Conservation (phyloP, 306 rosid genomes). For the Chamaecrista fasciculata region DNA sequence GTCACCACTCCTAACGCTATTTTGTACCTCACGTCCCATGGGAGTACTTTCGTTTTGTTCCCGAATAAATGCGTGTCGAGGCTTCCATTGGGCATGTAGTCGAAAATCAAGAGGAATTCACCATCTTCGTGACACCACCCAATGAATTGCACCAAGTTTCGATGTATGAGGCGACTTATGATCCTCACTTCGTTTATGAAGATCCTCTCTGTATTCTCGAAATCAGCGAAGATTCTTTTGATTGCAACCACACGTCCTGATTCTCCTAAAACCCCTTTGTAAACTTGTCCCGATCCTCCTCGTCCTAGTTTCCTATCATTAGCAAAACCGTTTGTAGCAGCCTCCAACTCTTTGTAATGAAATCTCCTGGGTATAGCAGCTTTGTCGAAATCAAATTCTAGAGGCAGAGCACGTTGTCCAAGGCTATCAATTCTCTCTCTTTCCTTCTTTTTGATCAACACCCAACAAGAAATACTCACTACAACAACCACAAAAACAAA, state of each 20-base stretch:
- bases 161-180: not conserved
- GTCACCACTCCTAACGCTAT: slow-evolving; percentile 40
- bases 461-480: not conserved
- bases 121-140: not conserved
- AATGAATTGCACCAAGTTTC: not conserved
- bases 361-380: slow-evolving; percentile 32
- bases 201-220: not conserved
- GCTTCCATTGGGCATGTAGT: not conserved
- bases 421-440: not conserved
- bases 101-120: not conserved
- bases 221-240: slow-evolving; percentile 31
- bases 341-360: slow-evolving; percentile 25
- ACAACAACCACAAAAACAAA: not conserved
- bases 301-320: slow-evolving; percentile 31
- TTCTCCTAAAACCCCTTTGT: not conserved
- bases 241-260: slow-evolving; percentile 24
- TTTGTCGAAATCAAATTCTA: too few species aligned
- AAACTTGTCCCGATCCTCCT: too few species aligned
- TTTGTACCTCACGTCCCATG: slow-evolving; percentile 1
- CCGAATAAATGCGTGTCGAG: not conserved
- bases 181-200: not conserved
- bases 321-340: slow-evolving; percentile 32
- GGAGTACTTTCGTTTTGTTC: slow-evolving; percentile 27
- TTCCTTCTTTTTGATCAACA: not conserved
- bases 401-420: too few species aligned